Base-by-base conservation (phyloP, 345 rosid genomes). In the Kernera saxatilis region DNA sequence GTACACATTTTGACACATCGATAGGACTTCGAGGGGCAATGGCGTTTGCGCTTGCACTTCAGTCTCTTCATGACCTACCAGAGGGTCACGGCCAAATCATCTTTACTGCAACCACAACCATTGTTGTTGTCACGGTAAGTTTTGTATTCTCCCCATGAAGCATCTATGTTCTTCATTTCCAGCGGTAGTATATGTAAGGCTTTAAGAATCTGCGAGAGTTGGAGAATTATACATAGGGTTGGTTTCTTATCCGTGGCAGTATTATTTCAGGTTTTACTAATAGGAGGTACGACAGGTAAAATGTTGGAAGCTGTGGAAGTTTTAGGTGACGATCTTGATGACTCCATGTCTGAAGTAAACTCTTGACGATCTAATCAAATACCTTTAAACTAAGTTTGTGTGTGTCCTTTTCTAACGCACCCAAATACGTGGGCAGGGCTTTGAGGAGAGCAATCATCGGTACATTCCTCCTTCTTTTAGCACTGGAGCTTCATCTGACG, bases 11-110 rank as follows among this genome's bases (percentile, higher is more conserved):
- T 80, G 65, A 43, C 72, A 44, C 60, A 19, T 73, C 36, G 26
- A 22, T 79, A 90, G 97, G 97, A 32, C 94, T 90, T 79, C 76
- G 94, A 78, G 97, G 98, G 48, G 98, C 98, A 19, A 93, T 93
- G 98, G 98, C 97, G 21, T 93, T 93, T 86, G 98, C 98, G 27
- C 96, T 93, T 82, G 98, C 98, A 49, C 81, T 93, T 82, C 97
- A 93, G 74, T 88, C 98, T 13, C 76, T 93, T 73, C 98, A 93
- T 78, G 97, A 93, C 69, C 93, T 93, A 61, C 94, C 96, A 17
- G 97, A 88, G 64, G 98, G 98, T 43, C 97, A 91, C 57, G 98
- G 98, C 40, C 97, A 91, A 76, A 93, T 91, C 54, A 93, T 93
- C 77, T 93, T 93, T 73, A 89, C 97, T 33, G 91, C 97, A 60